Percentiles rank a stretch among this genome's conserved stretches.
Evolutionary conservation across 1,284 basidiomycete genomes (phyloP).

Genomic region (Ganoderma resinaceum): DNA sequence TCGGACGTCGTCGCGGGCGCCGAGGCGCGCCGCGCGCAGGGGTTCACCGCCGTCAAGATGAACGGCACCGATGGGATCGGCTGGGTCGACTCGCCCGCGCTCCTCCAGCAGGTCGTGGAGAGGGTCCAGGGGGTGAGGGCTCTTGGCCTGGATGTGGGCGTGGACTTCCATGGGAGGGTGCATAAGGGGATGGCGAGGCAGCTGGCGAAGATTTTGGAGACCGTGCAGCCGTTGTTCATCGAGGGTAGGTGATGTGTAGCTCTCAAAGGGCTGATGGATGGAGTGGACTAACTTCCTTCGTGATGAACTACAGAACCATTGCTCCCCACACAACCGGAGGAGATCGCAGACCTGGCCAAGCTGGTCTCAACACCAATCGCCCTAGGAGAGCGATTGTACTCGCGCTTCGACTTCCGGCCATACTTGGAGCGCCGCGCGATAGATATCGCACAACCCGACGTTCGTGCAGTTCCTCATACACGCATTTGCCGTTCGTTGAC

Average conservation of each 20-base stretch:
- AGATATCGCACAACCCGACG: conserved; percentile 82
- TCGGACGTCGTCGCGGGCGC: conserved; percentile 69
- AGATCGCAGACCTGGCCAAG: conserved; percentile 69
- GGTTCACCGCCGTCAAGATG: conserved; percentile 84
- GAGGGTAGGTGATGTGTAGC: conserved; percentile 50
- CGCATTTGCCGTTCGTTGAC: neutral
- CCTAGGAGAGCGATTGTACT: conserved; percentile 76
- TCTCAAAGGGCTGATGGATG: neutral
- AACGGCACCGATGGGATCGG: conserved; percentile 65
- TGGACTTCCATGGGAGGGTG: conserved; percentile 70
- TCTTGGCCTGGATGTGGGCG: conserved; percentile 70
- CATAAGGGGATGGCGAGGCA: conserved; percentile 85
- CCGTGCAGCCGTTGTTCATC: conserved; percentile 74
- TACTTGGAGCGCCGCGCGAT: conserved; percentile 74
- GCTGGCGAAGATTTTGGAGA: conserved; percentile 71
- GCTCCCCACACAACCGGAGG: conserved; percentile 71
- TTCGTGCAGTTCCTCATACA: conserved; percentile 35
- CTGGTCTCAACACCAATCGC: conserved; percentile 73
- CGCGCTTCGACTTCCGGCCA: conserved; percentile 73
- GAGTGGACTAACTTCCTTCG: neutral
- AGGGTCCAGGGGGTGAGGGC: conserved; percentile 70
- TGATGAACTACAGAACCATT: conserved; percentile 57
- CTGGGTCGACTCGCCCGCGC: conserved; percentile 58
- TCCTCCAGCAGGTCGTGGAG: conserved; percentile 63
- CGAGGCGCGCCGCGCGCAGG: conserved; percentile 66